Evolutionary conservation across 768 basidiomycete genomes (phyloP).

Genomic region (Melanogaster broomeanus): DNA sequence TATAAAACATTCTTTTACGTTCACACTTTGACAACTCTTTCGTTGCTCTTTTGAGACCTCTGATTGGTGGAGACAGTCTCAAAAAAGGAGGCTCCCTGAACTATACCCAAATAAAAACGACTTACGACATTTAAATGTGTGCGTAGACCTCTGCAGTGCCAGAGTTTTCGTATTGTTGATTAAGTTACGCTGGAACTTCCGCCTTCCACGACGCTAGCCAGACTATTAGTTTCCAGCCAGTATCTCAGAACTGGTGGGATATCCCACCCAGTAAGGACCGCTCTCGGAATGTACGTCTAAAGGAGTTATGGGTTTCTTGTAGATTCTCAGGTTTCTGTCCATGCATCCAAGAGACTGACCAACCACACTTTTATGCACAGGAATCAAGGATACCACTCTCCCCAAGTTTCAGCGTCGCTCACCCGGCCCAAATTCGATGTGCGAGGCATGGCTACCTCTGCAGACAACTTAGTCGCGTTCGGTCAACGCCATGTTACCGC

Average conservation of each 20-base stretch:
- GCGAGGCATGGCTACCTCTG: conserved; percentile 23
- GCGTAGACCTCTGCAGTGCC: too few species aligned
- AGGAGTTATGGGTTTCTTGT: not conserved
- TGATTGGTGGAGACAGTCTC: too few species aligned
- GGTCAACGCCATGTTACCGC: conserved; percentile 48
- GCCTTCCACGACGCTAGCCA: conserved; percentile 8
- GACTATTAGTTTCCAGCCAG: conserved; percentile 6
- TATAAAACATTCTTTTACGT: too few species aligned
- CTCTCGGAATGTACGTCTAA: conserved; percentile 14
- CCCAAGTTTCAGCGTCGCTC: not conserved
- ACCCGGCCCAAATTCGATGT: not conserved
- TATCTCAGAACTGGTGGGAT: not conserved
- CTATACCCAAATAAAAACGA: too few species aligned
- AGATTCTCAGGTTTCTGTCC: too few species aligned
- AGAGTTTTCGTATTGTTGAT: too few species aligned
- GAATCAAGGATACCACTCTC: not conserved
- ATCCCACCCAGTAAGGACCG: not conserved
- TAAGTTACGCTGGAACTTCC: not conserved
- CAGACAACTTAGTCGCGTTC: conserved; percentile 31
- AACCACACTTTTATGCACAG: conserved; percentile 5
- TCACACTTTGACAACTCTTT: too few species aligned
- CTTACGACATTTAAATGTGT: too few species aligned
- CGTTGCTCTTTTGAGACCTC: too few species aligned
- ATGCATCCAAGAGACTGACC: not conserved
- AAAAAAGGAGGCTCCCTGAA: too few species aligned